Conservation (phyloP, 2,329 filamentous ascomycete species). For the Plenodomus tracheiphilus region DNA sequence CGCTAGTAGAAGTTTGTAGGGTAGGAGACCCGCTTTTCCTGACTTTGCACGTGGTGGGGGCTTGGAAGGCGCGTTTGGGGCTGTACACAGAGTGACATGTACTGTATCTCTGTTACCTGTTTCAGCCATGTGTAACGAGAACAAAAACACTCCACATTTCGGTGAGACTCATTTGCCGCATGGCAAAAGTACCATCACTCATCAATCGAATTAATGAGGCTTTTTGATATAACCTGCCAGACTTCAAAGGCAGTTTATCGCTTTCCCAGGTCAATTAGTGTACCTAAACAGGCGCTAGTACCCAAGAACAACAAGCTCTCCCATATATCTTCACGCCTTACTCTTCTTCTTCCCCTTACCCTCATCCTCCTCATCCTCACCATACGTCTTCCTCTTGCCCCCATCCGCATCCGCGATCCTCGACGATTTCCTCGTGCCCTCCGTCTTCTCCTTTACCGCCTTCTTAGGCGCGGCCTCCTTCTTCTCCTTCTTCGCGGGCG, state of each 20-base stretch:
- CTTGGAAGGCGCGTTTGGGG: not conserved
- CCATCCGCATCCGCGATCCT: constrained; percentile 12
- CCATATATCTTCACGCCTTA: constrained; percentile 7
- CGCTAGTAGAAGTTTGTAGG: not conserved
- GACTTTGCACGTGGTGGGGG: not conserved
- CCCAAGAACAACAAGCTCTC: no score
- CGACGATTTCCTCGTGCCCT: constrained; percentile 23
- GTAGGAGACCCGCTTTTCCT: not conserved
- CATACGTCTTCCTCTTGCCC: constrained; percentile 26
- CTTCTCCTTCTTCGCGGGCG: constrained; percentile 7
- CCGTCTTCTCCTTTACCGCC: constrained; percentile 16
- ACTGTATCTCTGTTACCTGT: not conserved
- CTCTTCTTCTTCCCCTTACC: constrained; percentile 24
- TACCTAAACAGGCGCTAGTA: no score
- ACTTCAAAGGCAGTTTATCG: no score
- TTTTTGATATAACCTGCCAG: no score
- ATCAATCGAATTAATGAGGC: no score
- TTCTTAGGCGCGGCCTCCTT: constrained; percentile 1
- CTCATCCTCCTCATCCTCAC: constrained; percentile 15
- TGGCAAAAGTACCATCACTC: not conserved
- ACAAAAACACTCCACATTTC: no score
- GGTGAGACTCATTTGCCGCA: no score
- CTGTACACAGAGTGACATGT: no score
- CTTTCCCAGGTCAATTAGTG: no score
- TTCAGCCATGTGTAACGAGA: not conserved